phyloP scores from a whole-genome alignment of 2,329 filamentous ascomycete genomes.

The Hirsutella minnesotensis region DNA sequence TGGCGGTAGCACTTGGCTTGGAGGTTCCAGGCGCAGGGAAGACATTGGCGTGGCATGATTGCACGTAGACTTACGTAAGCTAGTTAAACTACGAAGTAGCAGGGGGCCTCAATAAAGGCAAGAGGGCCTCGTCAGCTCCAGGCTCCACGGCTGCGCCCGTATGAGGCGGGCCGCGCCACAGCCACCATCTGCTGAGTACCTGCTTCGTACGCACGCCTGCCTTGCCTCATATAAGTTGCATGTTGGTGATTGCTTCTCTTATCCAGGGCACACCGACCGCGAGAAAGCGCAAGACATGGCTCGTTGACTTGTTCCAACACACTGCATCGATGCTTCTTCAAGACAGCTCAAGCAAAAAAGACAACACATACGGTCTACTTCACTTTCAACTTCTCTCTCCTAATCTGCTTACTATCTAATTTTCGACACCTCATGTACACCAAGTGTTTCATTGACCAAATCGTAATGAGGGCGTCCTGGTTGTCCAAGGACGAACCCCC shows the following conservation, averaged over 20 bases:
- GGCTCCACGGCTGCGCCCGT: not conserved
- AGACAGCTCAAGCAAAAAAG: not conserved
- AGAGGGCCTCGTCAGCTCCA: not conserved
- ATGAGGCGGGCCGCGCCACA: not conserved
- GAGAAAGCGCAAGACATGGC: no score
- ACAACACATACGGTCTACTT: no score
- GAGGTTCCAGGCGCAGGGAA: not conserved
- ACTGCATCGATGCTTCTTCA: no score
- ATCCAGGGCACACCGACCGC: no score
- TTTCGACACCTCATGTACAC: not conserved
- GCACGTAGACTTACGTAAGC: not conserved
- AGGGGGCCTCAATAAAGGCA: not conserved
- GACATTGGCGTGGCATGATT: not conserved
- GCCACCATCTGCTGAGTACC: not conserved
- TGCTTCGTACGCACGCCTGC: not conserved
- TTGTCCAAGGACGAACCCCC: not conserved
- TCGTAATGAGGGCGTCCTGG: not conserved
- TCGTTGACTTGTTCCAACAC: no score
- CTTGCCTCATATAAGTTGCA: no score
- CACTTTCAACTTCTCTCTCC: no score
- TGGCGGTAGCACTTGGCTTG: not conserved
- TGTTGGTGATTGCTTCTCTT: no score
- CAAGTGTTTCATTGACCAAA: not conserved
- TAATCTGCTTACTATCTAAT: not conserved
- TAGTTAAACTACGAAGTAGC: not conserved